phyloP scores from a whole-genome alignment of 306 rosid genomes.

The Dryas octopetala region DNA sequence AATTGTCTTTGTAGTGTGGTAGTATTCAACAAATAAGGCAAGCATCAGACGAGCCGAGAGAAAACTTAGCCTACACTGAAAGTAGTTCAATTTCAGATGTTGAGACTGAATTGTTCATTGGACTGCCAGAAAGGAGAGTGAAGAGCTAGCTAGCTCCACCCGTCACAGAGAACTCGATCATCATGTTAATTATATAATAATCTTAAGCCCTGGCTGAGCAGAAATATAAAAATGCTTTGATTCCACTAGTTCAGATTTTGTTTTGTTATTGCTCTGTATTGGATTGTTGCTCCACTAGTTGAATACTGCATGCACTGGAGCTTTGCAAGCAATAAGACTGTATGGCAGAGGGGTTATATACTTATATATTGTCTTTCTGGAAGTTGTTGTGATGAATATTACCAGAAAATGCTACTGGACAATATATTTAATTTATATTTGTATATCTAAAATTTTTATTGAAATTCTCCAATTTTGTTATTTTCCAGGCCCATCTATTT shows the following conservation, averaged over 20 bases:
- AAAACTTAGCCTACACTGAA: slow-evolving; percentile 32
- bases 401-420: not conserved
- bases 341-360: not conserved
- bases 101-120: slow-evolving; percentile 79
- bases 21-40: slow-evolving; percentile 9
- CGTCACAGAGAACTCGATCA: slow-evolving; percentile 10
- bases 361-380: not conserved
- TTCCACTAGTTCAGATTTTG: slow-evolving; percentile 17
- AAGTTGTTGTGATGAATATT: not conserved
- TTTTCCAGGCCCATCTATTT: not conserved
- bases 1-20: slow-evolving; percentile 33
- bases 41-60: slow-evolving; percentile 25
- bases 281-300: slow-evolving; percentile 16
- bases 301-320: slow-evolving; percentile 17
- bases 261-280: slow-evolving; percentile 20
- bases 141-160: slow-evolving; percentile 23
- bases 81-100: slow-evolving; percentile 69
- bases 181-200: slow-evolving; percentile 1
- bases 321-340: slow-evolving; percentile 19
- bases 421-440: not conserved
- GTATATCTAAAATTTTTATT: not conserved
- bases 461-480: not conserved
- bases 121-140: slow-evolving; percentile 56
- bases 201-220: slow-evolving; percentile 14
- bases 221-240: not conserved